Evolutionary conservation across 225 moss, liverwort and hornwort genomes (phyloP).

Genomic region (Physcomitrellopsis africana): DNA sequence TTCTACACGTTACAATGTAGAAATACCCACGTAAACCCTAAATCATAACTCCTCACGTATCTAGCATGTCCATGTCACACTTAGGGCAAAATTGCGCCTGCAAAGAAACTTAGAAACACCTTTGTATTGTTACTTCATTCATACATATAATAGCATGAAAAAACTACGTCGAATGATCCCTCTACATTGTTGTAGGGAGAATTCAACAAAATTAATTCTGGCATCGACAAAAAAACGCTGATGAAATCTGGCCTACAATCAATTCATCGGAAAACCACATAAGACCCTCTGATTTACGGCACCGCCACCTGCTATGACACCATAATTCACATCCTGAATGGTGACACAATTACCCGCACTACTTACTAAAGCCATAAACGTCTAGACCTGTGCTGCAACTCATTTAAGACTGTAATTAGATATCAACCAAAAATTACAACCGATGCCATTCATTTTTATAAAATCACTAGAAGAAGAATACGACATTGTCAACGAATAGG

Average conservation of each 20-base stretch:
- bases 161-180: background rate
- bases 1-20: background rate
- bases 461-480: background rate
- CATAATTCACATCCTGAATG: conserved; percentile 3
- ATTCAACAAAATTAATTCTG: background rate
- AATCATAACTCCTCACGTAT: conserved; percentile 5
- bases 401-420: background rate
- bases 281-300: background rate
- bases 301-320: background rate
- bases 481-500: background rate
- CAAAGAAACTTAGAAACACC: background rate
- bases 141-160: background rate
- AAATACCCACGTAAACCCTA: conserved; percentile 28
- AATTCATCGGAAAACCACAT: background rate
- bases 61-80: background rate
- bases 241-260: conserved; percentile 1
- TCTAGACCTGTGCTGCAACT: background rate
- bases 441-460: background rate
- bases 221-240: conserved; percentile 6
- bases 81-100: background rate
- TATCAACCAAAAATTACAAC: background rate
- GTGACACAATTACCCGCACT: background rate
- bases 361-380: background rate
- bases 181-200: conserved; percentile 7
- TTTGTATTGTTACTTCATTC: background rate